Conservation (phyloP, 768 basidiomycete species). For the Tricholoma matsutake region DNA sequence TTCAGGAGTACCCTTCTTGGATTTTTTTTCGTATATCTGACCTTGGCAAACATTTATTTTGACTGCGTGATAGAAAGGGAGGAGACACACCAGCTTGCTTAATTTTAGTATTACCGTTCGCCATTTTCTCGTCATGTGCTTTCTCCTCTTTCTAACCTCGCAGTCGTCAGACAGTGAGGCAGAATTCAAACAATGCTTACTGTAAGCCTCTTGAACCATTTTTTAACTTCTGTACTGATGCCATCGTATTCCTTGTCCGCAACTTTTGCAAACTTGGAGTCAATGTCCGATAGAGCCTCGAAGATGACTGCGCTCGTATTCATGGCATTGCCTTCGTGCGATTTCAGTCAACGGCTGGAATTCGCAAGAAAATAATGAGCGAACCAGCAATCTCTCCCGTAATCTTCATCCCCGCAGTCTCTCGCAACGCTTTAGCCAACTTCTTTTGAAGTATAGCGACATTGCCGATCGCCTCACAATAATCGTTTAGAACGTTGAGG, state of each 20-base stretch:
- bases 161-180: not conserved
- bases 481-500: slow-evolving; percentile 65
- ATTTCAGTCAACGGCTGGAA: slow-evolving; percentile 9
- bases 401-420: slow-evolving; percentile 57
- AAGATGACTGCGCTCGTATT: slow-evolving; percentile 62
- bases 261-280: slow-evolving; percentile 71
- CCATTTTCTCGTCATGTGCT: slow-evolving; percentile 68
- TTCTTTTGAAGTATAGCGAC: slow-evolving; percentile 71
- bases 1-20: slow-evolving; percentile 68
- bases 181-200: slow-evolving; percentile 38
- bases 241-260: slow-evolving; percentile 69
- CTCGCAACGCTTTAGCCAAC: slow-evolving; percentile 65
- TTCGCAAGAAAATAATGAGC: slow-evolving; percentile 15
- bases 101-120: slow-evolving; percentile 64
- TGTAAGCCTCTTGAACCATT: slow-evolving; percentile 83
- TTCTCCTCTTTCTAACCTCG: slow-evolving; percentile 74
- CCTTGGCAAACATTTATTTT: slow-evolving; percentile 37
- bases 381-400: slow-evolving; percentile 63
- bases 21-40: slow-evolving; percentile 74
- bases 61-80: not conserved
- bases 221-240: slow-evolving; percentile 68
- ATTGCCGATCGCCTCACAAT: slow-evolving; percentile 66
- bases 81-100: slow-evolving; percentile 64
- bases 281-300: slow-evolving; percentile 67
- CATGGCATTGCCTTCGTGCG: slow-evolving; percentile 60